These are phyloP conservation scores for Kondoa subrosea DNA, from an alignment of 768 basidiomycete species.

Conservation along the genomic window DNA sequence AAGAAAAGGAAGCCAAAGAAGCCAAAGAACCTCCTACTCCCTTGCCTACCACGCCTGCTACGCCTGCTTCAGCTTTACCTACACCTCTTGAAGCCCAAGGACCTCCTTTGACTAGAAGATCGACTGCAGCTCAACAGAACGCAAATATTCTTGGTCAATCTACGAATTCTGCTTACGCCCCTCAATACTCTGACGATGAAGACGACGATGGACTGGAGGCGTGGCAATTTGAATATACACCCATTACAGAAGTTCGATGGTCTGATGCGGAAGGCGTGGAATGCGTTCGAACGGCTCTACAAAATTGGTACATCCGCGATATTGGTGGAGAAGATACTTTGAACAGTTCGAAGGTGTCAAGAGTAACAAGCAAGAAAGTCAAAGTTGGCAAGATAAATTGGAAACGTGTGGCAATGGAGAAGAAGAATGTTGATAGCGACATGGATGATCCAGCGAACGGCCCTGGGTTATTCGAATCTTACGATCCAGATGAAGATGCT, in stretches of 20 bases:
- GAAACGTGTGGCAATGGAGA: not conserved
- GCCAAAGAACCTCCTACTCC: constrained; percentile 28
- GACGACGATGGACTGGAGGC: constrained; percentile 21
- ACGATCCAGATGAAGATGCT: constrained; percentile 6
- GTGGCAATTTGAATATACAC: constrained; percentile 28
- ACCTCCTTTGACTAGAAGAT: constrained; percentile 25
- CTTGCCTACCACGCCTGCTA: not conserved
- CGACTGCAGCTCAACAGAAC: not conserved
- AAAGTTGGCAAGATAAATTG: no score
- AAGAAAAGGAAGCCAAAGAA: constrained; percentile 25
- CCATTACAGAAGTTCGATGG: constrained; percentile 16
- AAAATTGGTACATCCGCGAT: not conserved
- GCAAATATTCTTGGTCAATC: not conserved
- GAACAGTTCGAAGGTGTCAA: not conserved
- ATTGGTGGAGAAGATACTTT: not conserved
- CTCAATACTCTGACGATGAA: not conserved
- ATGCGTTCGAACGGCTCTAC: not conserved
- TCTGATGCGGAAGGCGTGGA: constrained; percentile 4
- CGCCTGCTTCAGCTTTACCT: not conserved
- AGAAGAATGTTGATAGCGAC: not conserved
- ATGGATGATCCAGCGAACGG: not conserved
- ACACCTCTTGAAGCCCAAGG: not conserved
- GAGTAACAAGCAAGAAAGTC: not conserved
- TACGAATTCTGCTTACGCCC: not conserved
- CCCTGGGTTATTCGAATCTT: not conserved